Base-by-base conservation (phyloP, 805 yeast species). In the Lachancea cidri region DNA sequence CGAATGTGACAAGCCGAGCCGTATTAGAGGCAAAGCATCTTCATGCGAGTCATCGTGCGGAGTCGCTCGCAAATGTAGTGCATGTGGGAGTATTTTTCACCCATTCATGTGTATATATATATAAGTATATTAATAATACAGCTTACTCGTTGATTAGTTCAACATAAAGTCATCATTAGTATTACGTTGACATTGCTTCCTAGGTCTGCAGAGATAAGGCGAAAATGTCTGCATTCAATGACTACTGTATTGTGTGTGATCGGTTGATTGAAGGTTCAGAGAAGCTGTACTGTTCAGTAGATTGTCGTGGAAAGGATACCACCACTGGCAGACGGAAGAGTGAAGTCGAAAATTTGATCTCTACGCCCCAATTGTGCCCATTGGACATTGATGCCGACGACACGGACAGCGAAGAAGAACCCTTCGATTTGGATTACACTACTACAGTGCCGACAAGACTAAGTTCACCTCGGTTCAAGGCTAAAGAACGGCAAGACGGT, bases 211-310 rank as follows among this genome's bases (percentile, higher is more conserved):
- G 11, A 11, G 27, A 22, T 7, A 7, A 22, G 27, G 27, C 33
- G 4, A 35, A 8, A 9, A 44, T 44, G 47, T 46, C 64, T 37
- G 71, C 77, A 48, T 60, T 66, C 47, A 73, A 71, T 54, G 81
- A 77, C 55, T 77, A 63, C 60, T 77, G 83, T 65, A 66, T 74
- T 36, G 79, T 73, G 43, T 77, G 83, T 60, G 81, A 76, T 36
- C 54, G 54, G 35, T 39, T 59, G 43, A 57, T 58, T 34, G 35
- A 43, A 19, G 43, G 42, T 11, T n/a, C 44, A 14, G 41, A 48
- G 31, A 46, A 43, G 15, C 43, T 58, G 29, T 58, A 58, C 41
- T 58, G 64, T 42, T 55, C 61, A 3, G 47, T 46, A 5, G 37
- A 37, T n/a, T 58, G 64, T 43, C 47, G 42, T 32, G 24, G 25